Evolutionary conservation across 305 asterid species (phyloP), one percentile per base, ranked within the genome.

Genomic region (Caryopteris hybrid): DNA sequence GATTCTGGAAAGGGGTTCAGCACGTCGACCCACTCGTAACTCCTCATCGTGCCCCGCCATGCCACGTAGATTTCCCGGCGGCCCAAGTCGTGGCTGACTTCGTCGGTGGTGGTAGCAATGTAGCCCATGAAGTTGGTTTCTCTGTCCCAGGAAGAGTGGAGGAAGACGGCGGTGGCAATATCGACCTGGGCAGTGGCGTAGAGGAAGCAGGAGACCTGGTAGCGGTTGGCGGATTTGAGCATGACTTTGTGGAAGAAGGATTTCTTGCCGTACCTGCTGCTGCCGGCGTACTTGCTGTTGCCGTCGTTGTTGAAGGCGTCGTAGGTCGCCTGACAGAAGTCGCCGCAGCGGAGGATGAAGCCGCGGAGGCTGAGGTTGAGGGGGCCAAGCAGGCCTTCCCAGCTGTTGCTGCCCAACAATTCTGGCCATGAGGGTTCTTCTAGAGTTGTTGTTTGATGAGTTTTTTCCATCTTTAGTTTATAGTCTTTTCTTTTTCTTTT

Each of bases 111-210:
- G 39, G 73, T 45, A 14, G 93, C 91, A 10, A 88, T 66, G 75
- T 86, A 92, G 33, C 98, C 98, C 12, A 92, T 88, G 91, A 90
- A 92, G 13, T 92, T 92, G 31, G 98, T 86, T 39, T 92, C 96
- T 4, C 91, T 68, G 81, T 92, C 98, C 97, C 97, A 90, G 0
- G 91, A 73, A 7, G 93, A 84, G 69, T 80, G 91, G 6, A 90
- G 69, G 52, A 92, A 74, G 13, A 92, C 9, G 18, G 96, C 90
- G 54, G 84, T 76, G 0, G 45, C 66, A n/a, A 63, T 18, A 39
- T 78, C 72, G 16, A 92, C 70, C 17, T 76, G 71, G 23, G 98
- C 96, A 25, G 98, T 92, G 67, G 92, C 93, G 51, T 88, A 92
- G n/a, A 90, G 88, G 78, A 81, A 92, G 54, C 78, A 47, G 64